These are phyloP conservation scores for Auxenochlorella pyrenoidosa DNA, from an alignment of 139 green algal species.

Conservation along the genomic window DNA sequence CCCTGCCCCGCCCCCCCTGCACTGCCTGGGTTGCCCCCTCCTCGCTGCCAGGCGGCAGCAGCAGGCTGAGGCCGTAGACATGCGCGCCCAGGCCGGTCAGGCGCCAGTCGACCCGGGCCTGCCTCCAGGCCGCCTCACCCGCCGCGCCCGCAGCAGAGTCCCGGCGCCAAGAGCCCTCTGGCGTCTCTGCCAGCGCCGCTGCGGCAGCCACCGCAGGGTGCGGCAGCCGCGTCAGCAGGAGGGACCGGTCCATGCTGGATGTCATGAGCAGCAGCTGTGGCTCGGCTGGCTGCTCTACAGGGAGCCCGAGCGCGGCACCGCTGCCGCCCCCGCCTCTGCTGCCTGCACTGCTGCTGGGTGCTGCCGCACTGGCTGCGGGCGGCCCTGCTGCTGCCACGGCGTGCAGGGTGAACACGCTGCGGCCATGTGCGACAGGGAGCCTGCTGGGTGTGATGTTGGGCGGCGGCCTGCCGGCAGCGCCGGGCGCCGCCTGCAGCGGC, in stretches of 20 bases:
- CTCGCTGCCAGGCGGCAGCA: neutral
- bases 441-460: neutral
- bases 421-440: neutral
- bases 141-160: neutral
- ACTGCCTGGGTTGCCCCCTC: neutral
- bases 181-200: neutral
- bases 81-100: constrained; percentile 23
- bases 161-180: neutral
- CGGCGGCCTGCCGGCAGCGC: neutral
- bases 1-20: neutral
- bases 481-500: neutral
- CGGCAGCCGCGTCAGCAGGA: neutral
- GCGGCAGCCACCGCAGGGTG: neutral
- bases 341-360: neutral
- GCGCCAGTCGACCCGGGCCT: constrained; percentile 7
- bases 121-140: neutral
- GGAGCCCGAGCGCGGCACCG: neutral
- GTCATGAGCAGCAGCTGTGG: constrained; percentile 23
- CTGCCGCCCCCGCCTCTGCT: neutral
- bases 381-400: neutral
- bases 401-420: constrained; percentile 23
- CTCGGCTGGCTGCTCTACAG: neutral
- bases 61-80: constrained; percentile 8
- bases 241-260: constrained; percentile 26
- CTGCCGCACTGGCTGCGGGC: neutral